Percentiles rank a stretch among this genome's conserved stretches.
These are phyloP conservation scores for Ophiostoma ulmi DNA, from an alignment of 2,329 filamentous ascomycete species.

Conservation along the genomic window DNA sequence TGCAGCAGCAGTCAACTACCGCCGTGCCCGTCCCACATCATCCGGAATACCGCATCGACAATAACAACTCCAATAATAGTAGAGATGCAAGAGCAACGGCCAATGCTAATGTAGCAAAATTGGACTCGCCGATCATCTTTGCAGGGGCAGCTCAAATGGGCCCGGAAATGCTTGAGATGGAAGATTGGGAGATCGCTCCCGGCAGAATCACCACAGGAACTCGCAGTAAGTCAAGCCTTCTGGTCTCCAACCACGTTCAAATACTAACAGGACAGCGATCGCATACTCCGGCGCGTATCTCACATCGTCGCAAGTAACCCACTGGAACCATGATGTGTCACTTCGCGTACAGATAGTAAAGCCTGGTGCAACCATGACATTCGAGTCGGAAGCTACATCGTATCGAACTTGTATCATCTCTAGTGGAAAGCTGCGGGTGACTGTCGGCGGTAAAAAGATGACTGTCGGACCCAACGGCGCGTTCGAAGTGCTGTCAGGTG, in stretches of 20 bases:
- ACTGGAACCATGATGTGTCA: constrained; percentile 30
- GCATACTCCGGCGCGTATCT: constrained; percentile 37
- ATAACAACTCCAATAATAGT: background rate
- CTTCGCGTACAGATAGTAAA: constrained; percentile 32
- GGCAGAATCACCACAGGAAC: constrained; percentile 30
- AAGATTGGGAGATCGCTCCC: constrained; percentile 37
- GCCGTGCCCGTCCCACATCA: background rate
- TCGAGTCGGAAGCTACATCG: constrained; percentile 27
- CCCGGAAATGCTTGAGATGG: constrained; percentile 33
- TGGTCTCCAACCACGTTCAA: background rate
- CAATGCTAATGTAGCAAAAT: background rate
- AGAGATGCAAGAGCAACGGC: background rate
- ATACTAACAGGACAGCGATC: constrained; percentile 28
- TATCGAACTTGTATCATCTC: constrained; percentile 33
- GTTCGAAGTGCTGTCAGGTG: constrained; percentile 41
- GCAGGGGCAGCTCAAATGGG: constrained; percentile 24
- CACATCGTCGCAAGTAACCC: constrained; percentile 28
- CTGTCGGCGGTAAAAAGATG: constrained; percentile 35
- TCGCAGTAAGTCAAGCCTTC: constrained; percentile 28
- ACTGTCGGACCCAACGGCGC: constrained; percentile 42
- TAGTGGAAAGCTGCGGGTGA: constrained; percentile 33
- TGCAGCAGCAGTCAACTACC: background rate
- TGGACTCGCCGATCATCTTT: constrained; percentile 26
- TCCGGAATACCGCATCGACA: background rate
- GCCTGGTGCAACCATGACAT: constrained; percentile 27